Base-by-base conservation (phyloP, 2,329 filamentous ascomycete genomes). In the Thelonectria discophora region DNA sequence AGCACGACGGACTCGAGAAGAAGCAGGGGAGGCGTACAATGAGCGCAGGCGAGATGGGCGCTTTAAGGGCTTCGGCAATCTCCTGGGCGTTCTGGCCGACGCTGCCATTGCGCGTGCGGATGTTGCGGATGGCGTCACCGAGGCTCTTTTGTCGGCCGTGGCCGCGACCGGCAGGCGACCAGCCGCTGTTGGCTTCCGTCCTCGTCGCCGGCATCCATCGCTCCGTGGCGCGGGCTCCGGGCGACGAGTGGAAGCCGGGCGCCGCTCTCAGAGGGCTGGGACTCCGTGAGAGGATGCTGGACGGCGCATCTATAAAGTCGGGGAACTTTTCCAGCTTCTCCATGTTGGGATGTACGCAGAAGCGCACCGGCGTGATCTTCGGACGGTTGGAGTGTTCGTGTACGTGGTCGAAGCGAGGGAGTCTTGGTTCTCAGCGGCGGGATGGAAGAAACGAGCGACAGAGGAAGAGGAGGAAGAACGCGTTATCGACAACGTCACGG, bases 21-120 rank as follows among this genome's bases (percentile, higher is more conserved):
- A 18, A 30, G 55, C 57, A 37, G 37, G 49, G 60, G 43, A 52
- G 52, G 57, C 75, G 66, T 90, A 97, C 94, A 77, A 97, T 88
- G 65, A 98, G 87, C 78, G 84, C 93, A 63, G 92, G 90, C 13
- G 94, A 98, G 32, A 99, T 85, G 5, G 95, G 95, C 40, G 94
- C 94, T 73, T 90, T 92, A 62, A 99, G 84, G 54, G 94, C 93
- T 76, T 95, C 92, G 46, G 93, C 94, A 71, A 99, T 88, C 78
- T 98, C 94, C 63, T 96, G 92, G 56, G 93, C 94, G 79, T 97
- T 97, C 75, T 94, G 92, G 79, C 89, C 94, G 71, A 97, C 89
- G 76, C 94, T 98, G 53, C 87, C 92, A 71, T 90, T 92, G 71
- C 93, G 86, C 39, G 86, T 89, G 67, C 93, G 85, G 70, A 97